Evolutionary conservation across 352 stramenopile species (phyloP).

Genomic region (Globisporangium irregulare): DNA sequence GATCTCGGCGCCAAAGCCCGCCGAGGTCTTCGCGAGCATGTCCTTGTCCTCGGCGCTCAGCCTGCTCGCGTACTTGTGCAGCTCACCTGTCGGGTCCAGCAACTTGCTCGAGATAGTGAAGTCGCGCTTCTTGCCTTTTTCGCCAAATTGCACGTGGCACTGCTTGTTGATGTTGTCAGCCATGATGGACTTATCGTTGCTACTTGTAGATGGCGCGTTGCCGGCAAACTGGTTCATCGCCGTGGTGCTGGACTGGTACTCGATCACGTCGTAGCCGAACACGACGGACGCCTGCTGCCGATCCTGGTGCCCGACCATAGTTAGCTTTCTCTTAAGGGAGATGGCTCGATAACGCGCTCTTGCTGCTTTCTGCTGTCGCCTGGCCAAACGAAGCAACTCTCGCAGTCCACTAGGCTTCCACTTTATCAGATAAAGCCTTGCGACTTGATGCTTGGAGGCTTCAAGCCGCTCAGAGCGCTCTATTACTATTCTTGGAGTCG

Average conservation of each 20-base stretch:
- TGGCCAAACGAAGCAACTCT: neutral
- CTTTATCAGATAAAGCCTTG: neutral
- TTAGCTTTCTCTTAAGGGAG: slow-evolving; percentile 20
- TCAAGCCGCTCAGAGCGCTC: neutral
- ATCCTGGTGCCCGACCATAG: slow-evolving; percentile 18
- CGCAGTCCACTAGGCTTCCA: neutral
- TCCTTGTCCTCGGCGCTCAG: slow-evolving; percentile 47
- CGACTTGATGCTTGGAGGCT: slow-evolving; percentile 22
- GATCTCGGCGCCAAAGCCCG: slow-evolving; percentile 50
- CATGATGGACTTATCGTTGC: slow-evolving; percentile 3
- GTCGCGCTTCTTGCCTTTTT: slow-evolving; percentile 53
- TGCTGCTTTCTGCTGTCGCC: slow-evolving; percentile 1
- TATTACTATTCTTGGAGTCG: slow-evolving; percentile 12
- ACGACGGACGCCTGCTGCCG: slow-evolving; percentile 63
- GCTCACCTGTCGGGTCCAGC: slow-evolving; percentile 54
- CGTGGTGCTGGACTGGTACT: slow-evolving; percentile 49
- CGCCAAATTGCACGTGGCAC: slow-evolving; percentile 64
- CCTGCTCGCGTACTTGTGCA: slow-evolving; percentile 61
- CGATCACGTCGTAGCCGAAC: slow-evolving; percentile 51
- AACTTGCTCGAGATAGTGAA: slow-evolving; percentile 56
- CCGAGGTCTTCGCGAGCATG: slow-evolving; percentile 60
- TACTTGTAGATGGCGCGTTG: slow-evolving; percentile 1
- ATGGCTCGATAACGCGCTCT: neutral
- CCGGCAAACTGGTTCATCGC: slow-evolving; percentile 47
- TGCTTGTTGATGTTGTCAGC: slow-evolving; percentile 56